phyloP scores from a whole-genome alignment of 805 yeast species.

The Gaillardinia entomophila region DNA sequence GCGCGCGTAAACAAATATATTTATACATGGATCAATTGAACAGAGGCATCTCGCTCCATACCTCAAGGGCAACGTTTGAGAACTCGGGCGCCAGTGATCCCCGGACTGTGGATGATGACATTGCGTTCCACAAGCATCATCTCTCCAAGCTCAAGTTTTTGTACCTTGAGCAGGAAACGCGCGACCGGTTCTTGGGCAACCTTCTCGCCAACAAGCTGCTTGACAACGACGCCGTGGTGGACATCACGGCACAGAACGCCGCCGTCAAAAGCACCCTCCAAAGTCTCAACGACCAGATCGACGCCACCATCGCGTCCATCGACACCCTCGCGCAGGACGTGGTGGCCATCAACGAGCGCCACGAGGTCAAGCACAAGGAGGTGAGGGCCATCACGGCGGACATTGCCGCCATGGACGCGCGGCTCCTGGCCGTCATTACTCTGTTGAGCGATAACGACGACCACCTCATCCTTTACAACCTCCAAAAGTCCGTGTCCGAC shows the following conservation, averaged over 20 bases:
- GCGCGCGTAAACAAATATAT: too few species aligned
- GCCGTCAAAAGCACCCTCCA: constrained; percentile 18
- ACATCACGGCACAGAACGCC: constrained; percentile 15
- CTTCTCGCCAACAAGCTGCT: constrained; percentile 29
- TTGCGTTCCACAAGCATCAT: constrained; percentile 31
- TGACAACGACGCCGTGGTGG: constrained; percentile 12
- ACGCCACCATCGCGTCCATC: constrained; percentile 20
- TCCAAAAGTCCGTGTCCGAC: constrained; percentile 5
- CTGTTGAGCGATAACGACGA: constrained; percentile 8
- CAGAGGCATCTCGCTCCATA: background rate
- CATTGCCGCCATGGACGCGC: constrained; percentile 12
- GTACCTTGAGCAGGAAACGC: constrained; percentile 66
- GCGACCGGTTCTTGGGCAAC: constrained; percentile 57
- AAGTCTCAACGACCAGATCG: constrained; percentile 19
- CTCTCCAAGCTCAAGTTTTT: constrained; percentile 56
- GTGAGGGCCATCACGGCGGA: constrained; percentile 20
- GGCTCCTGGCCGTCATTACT: constrained; percentile 4
- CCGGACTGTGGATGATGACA: constrained; percentile 18
- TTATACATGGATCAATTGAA: too few species aligned
- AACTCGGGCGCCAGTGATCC: constrained; percentile 54
- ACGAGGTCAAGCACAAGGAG: constrained; percentile 17
- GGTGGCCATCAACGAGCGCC: constrained; percentile 16
- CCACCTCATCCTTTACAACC: constrained; percentile 6
- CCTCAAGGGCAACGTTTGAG: constrained; percentile 47
- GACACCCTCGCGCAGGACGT: constrained; percentile 21